Conservation (phyloP, 2,329 filamentous ascomycete genomes). For the Uncinocarpus reesii region DNA sequence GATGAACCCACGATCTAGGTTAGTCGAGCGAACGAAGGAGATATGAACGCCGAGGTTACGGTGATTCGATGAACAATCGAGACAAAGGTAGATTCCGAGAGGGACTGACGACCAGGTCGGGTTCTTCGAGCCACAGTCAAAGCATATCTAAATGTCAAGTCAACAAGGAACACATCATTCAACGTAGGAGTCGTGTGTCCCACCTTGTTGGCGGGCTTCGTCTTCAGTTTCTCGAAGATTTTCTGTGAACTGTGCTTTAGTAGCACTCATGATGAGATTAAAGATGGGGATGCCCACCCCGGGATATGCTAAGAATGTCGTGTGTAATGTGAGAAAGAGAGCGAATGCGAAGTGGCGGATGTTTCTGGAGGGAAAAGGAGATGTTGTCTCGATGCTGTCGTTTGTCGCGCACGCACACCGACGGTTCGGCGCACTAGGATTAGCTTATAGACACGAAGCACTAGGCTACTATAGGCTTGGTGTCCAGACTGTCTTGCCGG, state of each 20-base stretch:
- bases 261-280: conserved; percentile 51
- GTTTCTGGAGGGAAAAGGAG: background rate
- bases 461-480: too few relatives aligned
- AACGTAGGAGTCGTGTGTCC: conserved; percentile 21
- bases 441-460: background rate
- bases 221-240: conserved; percentile 95
- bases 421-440: background rate
- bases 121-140: conserved; percentile 95
- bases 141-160: conserved; percentile 62
- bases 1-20: conserved; percentile 77
- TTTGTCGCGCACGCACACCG: too few relatives aligned
- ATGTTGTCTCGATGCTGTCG: conserved; percentile 8
- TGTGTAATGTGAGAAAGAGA: background rate
- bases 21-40: conserved; percentile 96
- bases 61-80: conserved; percentile 95
- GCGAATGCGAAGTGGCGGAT: conserved; percentile 3
- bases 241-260: conserved; percentile 92
- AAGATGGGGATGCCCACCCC: background rate
- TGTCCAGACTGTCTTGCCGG: too few relatives aligned
- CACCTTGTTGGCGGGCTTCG: conserved; percentile 90
- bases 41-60: conserved; percentile 97
- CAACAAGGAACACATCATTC: conserved; percentile 17
- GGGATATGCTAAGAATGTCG: conserved; percentile 5
- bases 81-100: conserved; percentile 93
- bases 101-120: conserved; percentile 97